These are phyloP conservation scores for Coemansia sp. DNA, from an alignment of 192 early-diverging fungal species.

Conservation along the genomic window DNA sequence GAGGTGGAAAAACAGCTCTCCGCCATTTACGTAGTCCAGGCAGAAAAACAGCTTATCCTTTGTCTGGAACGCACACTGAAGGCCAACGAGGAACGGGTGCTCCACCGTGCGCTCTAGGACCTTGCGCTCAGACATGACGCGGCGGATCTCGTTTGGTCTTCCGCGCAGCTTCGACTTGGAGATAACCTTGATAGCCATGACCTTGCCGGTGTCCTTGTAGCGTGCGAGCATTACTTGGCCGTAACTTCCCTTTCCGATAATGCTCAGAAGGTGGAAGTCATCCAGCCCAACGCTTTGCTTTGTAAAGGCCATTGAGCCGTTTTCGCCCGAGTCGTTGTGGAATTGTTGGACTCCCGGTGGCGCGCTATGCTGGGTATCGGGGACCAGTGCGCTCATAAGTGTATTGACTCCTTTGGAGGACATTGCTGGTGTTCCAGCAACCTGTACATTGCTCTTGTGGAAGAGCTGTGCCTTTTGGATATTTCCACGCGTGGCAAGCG, in stretches of 20 bases:
- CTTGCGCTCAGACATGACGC: slow-evolving; percentile 68
- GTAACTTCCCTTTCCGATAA: slow-evolving; percentile 76
- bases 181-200: slow-evolving; percentile 74
- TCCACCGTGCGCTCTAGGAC: slow-evolving; percentile 57
- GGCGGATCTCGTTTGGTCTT: slow-evolving; percentile 61
- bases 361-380: slow-evolving; percentile 31
- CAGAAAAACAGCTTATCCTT: slow-evolving; percentile 74
- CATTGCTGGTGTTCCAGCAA: slow-evolving; percentile 12
- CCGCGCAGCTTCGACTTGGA: slow-evolving; percentile 67
- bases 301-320: background rate
- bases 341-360: slow-evolving; percentile 17
- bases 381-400: slow-evolving; percentile 43
- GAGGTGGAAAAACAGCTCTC: slow-evolving; percentile 74
- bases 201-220: slow-evolving; percentile 69
- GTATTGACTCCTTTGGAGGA: slow-evolving; percentile 42
- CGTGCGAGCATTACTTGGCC: slow-evolving; percentile 74
- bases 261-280: slow-evolving; percentile 71
- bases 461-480: slow-evolving; percentile 41
- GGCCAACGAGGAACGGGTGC: slow-evolving; percentile 68
- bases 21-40: slow-evolving; percentile 74
- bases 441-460: slow-evolving; percentile 27
- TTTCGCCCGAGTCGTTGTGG: slow-evolving; percentile 5
- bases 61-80: slow-evolving; percentile 75
- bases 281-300: slow-evolving; percentile 43
- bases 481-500: slow-evolving; percentile 1